Base-by-base conservation (phyloP, 1,284 basidiomycete genomes). In the Athelia psychrophila region DNA sequence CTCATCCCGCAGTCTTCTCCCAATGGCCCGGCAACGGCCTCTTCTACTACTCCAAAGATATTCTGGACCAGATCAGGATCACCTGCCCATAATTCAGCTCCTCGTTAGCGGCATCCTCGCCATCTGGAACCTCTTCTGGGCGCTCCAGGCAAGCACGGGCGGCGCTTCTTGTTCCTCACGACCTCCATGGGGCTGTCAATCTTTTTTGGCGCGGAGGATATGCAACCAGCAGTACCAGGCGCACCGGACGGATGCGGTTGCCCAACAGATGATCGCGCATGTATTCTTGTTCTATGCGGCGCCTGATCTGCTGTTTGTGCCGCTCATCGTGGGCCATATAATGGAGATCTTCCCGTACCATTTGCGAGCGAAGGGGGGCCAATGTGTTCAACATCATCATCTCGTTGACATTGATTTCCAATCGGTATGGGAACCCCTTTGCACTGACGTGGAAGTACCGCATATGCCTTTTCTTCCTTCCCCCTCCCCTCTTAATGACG, bases 401-500 rank as follows among this genome's bases (percentile, higher is more conserved):
- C 59, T 84, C 83, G 15, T 51, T 82, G 23, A 79, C 86, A 0
- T 78, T 88, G 56, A 83, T 86, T 56, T 88, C 90, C 74, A 91
- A 91, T 67, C 87, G 91, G 67, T 91, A 88, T 61, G 81, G 86
- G 63, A 92, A 91, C 72, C 89, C 88, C 15, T 78, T 91, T n/a
- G n/a, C n/a, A n/a, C 8, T 59, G 87, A 85, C 9, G 74, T 85
- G 45, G 69, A 68, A 6, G 61, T 66, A 32, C 69, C 88, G 49
- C 58, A 70, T 64, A 44, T 91, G 88, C 88, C 86, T 80, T 60
- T 85, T 83, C 70, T 83, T 81, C 58, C 72, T 78, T 57, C 51
- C 72, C 65, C 23, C n/a, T n/a, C n/a, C 15, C 27, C 47, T n/a
- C 44, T 44, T 19, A 45, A 42, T 16, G 48, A 44, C 42, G 44